Evolutionary conservation across 2,329 filamentous ascomycete genomes (phyloP), one percentile per base, ranked within the genome.

Genomic region (Apiospora hydei): DNA sequence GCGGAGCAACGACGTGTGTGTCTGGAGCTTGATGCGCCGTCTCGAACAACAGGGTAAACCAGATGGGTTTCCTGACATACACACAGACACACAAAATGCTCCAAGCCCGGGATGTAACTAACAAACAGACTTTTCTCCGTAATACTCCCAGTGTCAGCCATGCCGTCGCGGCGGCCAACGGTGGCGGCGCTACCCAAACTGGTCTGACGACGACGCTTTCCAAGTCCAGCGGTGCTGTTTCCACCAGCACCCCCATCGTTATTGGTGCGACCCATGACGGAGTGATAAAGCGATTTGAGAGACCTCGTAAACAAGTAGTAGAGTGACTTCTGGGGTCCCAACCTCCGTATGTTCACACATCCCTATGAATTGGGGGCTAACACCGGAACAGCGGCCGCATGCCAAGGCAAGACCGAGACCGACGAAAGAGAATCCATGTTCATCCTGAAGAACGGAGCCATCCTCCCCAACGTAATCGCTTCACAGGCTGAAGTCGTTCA

Each of bases 401-500:
- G 80, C 69, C 69, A 78, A 47, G 79, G 72, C 0, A 76, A 81
- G 71, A 69, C 24, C 0, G 80, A 79, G 69, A 78, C 76, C 75
- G 72, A 72, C 30, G 72, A 74, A 43, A 66, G 21, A 1, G 69
- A 83, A 69, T 85, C 87, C 66, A 86, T 89, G 77, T 89, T 89
- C 83, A 81, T 86, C 73, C 81, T 89, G 70, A 81, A 85, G 77
- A 80, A 84, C 69, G 87, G 87, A 43, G 87, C 83, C 43, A 86
- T 83, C 38, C 79, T 88, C 41, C 84, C 83, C 74, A 88, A 88
- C 76, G 86, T 86, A 77, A 87, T 88, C 77, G 81, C 81, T n/a
- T 83, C 85, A 72, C 82, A 87, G 73, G 82, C 84, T 47, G 87
- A 87, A 78, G 86, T 83, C 70, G 83, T 88, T 44, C 86, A 88